phyloP scores from a whole-genome alignment of 2,329 filamentous ascomycete genomes.

The Lasiodiplodia gonubiensis region DNA sequence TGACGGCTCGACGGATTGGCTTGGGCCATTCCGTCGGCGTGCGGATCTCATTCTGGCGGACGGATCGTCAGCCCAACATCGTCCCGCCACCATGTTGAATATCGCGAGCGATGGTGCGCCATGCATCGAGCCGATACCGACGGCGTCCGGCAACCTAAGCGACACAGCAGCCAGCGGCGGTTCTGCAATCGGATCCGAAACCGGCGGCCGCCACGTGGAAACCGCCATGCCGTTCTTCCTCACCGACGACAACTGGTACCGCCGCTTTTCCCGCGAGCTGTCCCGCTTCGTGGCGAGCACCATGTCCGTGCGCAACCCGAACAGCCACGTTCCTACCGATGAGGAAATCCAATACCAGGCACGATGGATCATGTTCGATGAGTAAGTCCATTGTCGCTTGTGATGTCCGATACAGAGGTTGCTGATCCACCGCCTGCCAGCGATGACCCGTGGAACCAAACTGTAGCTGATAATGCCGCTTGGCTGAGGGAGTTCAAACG shows the following conservation, averaged over 20 bases:
- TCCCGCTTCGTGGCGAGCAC: conserved; percentile 37
- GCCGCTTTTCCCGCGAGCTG: conserved; percentile 35
- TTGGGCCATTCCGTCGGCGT: not conserved
- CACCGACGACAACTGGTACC: conserved; percentile 34
- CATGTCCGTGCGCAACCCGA: conserved; percentile 36
- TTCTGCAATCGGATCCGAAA: not conserved
- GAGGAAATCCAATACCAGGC: conserved; percentile 43
- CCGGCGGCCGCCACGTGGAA: not conserved
- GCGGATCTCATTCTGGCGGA: not conserved
- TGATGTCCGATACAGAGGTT: not conserved
- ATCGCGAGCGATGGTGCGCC: not conserved
- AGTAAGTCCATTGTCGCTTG: conserved; percentile 23
- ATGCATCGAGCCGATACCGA: not conserved
- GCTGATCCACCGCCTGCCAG: not conserved
- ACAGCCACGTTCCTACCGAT: conserved; percentile 39
- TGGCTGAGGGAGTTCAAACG: conserved; percentile 42
- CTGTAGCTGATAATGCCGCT: conserved; percentile 41
- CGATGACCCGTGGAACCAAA: conserved; percentile 47
- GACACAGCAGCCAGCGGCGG: not conserved
- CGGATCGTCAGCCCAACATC: not conserved
- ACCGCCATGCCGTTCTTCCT: conserved; percentile 15
- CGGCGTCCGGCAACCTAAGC: not conserved
- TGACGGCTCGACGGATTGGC: not conserved
- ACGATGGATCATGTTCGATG: conserved; percentile 41
- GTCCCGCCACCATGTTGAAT: not conserved